phyloP scores from a whole-genome alignment of 176 grass and related monocot genomes.

The Rhynchospora breviuscula region DNA sequence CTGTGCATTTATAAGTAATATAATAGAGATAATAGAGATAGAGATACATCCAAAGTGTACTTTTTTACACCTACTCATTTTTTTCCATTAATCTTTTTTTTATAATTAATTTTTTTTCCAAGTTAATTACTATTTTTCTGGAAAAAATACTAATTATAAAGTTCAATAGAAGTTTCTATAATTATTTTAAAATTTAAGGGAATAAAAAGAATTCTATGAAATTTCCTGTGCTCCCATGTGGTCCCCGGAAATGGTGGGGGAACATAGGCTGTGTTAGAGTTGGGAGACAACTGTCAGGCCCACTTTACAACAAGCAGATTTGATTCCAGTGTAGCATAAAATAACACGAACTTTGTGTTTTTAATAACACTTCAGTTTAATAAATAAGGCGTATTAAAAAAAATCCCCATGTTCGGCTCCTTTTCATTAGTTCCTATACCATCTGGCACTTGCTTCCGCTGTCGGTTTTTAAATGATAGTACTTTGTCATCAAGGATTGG shows the following conservation, averaged over 20 bases:
- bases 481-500: neutral
- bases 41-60: too few relatives aligned
- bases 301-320: neutral
- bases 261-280: neutral
- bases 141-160: too few relatives aligned
- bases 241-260: neutral
- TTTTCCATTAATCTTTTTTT: too few relatives aligned
- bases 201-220: neutral
- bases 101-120: too few relatives aligned
- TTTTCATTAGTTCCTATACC: neutral
- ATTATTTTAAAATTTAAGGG: too few relatives aligned
- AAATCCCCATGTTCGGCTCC: neutral
- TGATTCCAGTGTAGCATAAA: neutral
- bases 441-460: neutral
- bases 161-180: too few relatives aligned
- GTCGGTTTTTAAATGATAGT: neutral
- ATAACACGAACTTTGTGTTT: neutral
- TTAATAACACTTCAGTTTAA: neutral
- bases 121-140: too few relatives aligned
- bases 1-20: too few relatives aligned
- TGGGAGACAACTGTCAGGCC: slow-evolving; percentile 15
- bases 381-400: neutral
- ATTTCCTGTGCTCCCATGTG: neutral
- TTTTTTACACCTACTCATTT: too few relatives aligned
- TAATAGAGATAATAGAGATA: too few relatives aligned